Evolutionary conservation across 495 filamentous ascomycete species (phyloP), one percentile per base, ranked within the genome.

Genomic region (Xylaria curta): DNA sequence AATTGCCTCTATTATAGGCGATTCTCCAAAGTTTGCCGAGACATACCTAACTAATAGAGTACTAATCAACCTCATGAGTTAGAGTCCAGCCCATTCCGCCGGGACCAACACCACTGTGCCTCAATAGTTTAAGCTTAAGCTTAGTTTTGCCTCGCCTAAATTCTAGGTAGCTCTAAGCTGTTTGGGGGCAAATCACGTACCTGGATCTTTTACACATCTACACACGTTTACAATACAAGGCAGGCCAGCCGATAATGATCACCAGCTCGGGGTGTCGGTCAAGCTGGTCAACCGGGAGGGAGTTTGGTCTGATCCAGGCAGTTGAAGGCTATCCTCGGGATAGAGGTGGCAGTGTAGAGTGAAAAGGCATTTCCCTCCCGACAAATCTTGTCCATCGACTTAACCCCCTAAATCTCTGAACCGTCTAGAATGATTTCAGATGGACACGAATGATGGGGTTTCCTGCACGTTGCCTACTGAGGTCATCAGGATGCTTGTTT

Each of bases 391-490:
- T 36, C 38, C 15, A 26, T 56, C 65, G 21, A 38, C 17, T 13
- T 49, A 36, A 53, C 19, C 46, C 21, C 44, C 47, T 38, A 21
- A 47, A 38, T 1, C 26, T 28, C 62, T 31, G 26, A 65, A 19
- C 19, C 31, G 63, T 17, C 13, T 36, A 38, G 28, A 53, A n/a
- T 36, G 46, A 66, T 53, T 66, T 33, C 46, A 53, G 44, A 66
- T 64, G 24, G 33, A 15, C 61, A 44, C 33, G 9, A 36, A 69
- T 61, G 40, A 44, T 47, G 53, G 53, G 42, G 40, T 38, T 63
- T 49, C 33, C 58, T 70, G 44, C 58, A 70, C 58, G 33, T 61
- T 28, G 67, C 56, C 67, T 44, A 63, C 56, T n/a, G 33, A 63
- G 54, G 38, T 59, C 66, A 68, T 46, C 13, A 36, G 51, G 42